phyloP scores from a whole-genome alignment of 148 eudicot species.

The Chenopodium suecicum region DNA sequence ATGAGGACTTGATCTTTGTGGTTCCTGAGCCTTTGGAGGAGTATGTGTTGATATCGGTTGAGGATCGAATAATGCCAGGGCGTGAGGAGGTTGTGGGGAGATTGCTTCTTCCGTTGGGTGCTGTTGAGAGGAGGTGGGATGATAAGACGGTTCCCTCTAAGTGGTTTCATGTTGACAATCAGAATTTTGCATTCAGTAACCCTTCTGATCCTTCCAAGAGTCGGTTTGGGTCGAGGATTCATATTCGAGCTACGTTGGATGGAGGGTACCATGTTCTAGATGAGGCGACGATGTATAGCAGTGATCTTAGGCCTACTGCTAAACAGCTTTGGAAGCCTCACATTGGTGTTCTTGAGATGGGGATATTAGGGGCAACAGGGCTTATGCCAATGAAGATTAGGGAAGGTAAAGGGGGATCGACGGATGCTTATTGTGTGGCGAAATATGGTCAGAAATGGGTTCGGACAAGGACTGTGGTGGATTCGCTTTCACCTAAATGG shows the following conservation, averaged over 20 bases:
- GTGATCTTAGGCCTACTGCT: constrained; percentile 86
- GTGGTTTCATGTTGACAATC: constrained; percentile 77
- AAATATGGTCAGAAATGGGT: constrained; percentile 97
- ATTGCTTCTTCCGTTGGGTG: constrained; percentile 46
- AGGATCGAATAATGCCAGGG: constrained; percentile 67
- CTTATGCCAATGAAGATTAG: constrained; percentile 83
- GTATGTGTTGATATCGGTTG: constrained; percentile 59
- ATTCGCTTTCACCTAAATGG: constrained; percentile 80
- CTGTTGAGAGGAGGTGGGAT: constrained; percentile 61
- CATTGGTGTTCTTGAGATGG: constrained; percentile 93
- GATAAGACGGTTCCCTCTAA: constrained; percentile 61
- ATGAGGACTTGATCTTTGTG: constrained; percentile 87
- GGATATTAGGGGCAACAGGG: constrained; percentile 74
- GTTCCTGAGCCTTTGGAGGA: constrained; percentile 96
- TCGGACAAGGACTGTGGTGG: constrained; percentile 74
- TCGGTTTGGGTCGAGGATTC: constrained; percentile 70
- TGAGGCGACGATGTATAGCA: constrained; percentile 82
- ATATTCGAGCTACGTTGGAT: constrained; percentile 66
- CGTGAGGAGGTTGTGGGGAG: constrained; percentile 79
- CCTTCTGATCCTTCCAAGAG: constrained; percentile 42
- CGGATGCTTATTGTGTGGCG: constrained; percentile 90
- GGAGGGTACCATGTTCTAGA: constrained; percentile 96
- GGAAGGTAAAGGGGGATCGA: constrained; percentile 67
- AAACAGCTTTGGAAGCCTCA: constrained; percentile 89
- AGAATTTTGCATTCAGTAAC: constrained; percentile 24